Conservation (phyloP, 495 filamentous ascomycete genomes). For the Podospora appendiculata region DNA sequence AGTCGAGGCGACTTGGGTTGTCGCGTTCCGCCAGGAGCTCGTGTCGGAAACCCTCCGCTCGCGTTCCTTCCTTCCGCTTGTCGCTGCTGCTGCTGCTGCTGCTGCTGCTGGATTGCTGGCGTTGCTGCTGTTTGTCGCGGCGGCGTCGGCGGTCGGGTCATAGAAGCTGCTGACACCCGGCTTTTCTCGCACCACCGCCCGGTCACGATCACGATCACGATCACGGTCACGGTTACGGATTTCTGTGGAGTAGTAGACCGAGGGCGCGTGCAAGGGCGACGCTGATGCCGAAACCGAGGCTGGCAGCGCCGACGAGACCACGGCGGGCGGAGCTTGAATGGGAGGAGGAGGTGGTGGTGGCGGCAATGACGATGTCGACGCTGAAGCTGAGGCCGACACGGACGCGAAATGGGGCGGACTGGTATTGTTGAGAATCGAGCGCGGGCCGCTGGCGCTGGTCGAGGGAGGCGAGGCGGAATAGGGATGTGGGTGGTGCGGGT, state of each 20-base stretch:
- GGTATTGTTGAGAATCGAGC: slow-evolving; percentile 27
- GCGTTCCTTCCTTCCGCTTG: slow-evolving; percentile 5
- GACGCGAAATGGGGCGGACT: background rate
- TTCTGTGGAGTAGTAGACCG: slow-evolving; percentile 20
- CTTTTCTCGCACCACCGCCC: slow-evolving; percentile 31
- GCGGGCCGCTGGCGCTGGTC: slow-evolving; percentile 8
- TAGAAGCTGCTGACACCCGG: slow-evolving; percentile 41
- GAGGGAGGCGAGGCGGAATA: slow-evolving; percentile 20
- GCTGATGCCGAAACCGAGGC: slow-evolving; percentile 10
- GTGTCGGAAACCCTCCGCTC: slow-evolving; percentile 37
- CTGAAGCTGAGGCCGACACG: background rate
- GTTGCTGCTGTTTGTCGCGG: slow-evolving; percentile 11
- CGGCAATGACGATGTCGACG: slow-evolving; percentile 12
- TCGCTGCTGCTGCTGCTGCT: too few relatives aligned
- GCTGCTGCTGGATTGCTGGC: too few relatives aligned
- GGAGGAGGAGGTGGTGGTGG: slow-evolving; percentile 18
- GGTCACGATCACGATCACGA: slow-evolving; percentile 18
- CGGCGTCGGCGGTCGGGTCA: slow-evolving; percentile 47
- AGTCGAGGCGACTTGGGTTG: slow-evolving; percentile 17
- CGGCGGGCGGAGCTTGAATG: slow-evolving; percentile 19
- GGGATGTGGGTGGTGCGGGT: background rate
- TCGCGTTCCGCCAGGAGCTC: slow-evolving; percentile 28
- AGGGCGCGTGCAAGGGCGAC: slow-evolving; percentile 28
- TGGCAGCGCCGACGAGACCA: slow-evolving; percentile 8
- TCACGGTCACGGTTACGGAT: slow-evolving; percentile 20